Base-by-base conservation (phyloP, 2,329 filamentous ascomycete species). In the Fusarium dlaminii region DNA sequence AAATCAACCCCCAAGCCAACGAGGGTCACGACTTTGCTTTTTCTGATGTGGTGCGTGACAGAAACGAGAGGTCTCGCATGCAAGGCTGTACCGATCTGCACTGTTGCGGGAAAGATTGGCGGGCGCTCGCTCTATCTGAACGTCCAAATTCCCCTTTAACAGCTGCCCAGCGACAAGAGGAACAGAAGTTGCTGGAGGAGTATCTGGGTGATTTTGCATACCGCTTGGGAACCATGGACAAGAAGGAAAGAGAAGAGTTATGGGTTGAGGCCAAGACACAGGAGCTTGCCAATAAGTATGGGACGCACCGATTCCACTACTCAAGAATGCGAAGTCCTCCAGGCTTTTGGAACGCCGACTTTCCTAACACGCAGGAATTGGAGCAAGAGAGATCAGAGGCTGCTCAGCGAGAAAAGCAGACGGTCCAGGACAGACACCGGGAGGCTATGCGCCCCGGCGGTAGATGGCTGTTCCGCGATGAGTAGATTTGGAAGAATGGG, bases 291-390 rank as follows among this genome's bases (percentile, higher is more conserved):
- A 91, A 95, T 78, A 88, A 89, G 70, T 90, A 90, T 80, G 95
- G 95, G 11, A 94, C 88, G 79, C 95, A 98, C 82, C 88, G 93
- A 63, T 89, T 96, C 75, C 87, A 90, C 34, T 95, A 92, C 81
- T 89, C 91, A 68, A 89, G 94, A 57, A 87, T 89, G 71, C 86
- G 85, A 49, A 94, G 93, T 15, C 95, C 96, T 18, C 94, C 94
- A 4, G 95, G 95, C 0, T 98, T 94, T 80, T 99, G 96, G 96
- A 88, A 94, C 61, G 89, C 92, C 4, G 96, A 97, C 75, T 97
- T 99, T 80, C 95, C 96, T 3, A 90, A 86, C 32, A 98, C 96
- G 3, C 96, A 98, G 80, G 94, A 98, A 82, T 83, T 91, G 34
- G 85, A 89, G 75, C 84, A 86, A 59, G 90, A 96, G 77, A 89